These are phyloP conservation scores for Malus hybrid DNA, from an alignment of 331 rosid genomes.

Conservation along the genomic window DNA sequence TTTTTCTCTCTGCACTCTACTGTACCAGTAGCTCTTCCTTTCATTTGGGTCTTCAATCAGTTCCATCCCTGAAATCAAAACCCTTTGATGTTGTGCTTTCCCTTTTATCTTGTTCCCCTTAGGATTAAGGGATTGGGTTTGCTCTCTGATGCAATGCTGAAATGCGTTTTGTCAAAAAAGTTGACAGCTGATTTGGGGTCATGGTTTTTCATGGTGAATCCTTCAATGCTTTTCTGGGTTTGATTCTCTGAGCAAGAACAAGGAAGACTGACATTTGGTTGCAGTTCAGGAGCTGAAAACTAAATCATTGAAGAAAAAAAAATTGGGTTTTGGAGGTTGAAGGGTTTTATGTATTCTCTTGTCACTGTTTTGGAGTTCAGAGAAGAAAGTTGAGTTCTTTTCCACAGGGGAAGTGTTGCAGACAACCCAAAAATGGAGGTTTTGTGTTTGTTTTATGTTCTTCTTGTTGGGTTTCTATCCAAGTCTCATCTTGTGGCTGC, in stretches of 20 bases:
- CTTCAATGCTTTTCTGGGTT: slow-evolving; percentile 6
- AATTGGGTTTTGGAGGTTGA: not conserved
- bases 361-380: slow-evolving; percentile 13
- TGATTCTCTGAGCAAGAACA: slow-evolving; percentile 6
- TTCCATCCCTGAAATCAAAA: slow-evolving; percentile 4
- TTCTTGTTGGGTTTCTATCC: slow-evolving; percentile 50
- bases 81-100: slow-evolving; percentile 9
- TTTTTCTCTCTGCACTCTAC: slow-evolving; percentile 2
- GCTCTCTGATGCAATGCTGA: slow-evolving; percentile 5
- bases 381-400: slow-evolving; percentile 17
- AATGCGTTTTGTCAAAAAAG: slow-evolving; percentile 26
- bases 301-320: not conserved
- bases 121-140: not conserved
- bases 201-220: slow-evolving; percentile 21
- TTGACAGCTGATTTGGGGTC: slow-evolving; percentile 23
- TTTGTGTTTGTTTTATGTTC: slow-evolving; percentile 31
- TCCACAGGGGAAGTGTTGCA: not conserved
- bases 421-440: slow-evolving; percentile 34
- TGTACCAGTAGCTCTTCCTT: slow-evolving; percentile 7
- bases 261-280: not conserved
- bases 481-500: slow-evolving; percentile 35
- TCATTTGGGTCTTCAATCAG: slow-evolving; percentile 1
- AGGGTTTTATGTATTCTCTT: slow-evolving; percentile 19
- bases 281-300: slow-evolving; percentile 1
- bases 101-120: not conserved